Evolutionary conservation across 371 early-diverging fungal genomes (phyloP), one percentile per base, ranked within the genome.

Genomic region (Quaeritorhiza haematococci): DNA sequence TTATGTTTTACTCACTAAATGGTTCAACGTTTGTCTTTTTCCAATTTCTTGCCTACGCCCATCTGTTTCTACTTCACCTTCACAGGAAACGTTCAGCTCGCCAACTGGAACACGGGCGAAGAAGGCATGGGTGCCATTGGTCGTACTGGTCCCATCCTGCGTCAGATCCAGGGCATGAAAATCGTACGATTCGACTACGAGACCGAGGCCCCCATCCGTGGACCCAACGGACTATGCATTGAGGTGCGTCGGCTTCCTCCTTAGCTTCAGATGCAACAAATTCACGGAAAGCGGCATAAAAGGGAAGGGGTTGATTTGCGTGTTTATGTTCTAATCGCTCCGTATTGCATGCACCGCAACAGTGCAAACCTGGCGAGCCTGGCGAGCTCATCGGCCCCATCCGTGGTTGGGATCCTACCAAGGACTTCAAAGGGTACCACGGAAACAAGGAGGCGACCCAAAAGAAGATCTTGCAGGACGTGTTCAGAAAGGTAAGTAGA

Each of bases 391-490:
- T 38, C 38, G n/a, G n/a, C n/a, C 13, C 10, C 13, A n/a, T 38
- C 38, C 13, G n/a, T 38, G 38, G 13, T 38, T 10, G 13, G 38
- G n/a, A 38, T 10, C 13, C n/a, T n/a, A n/a, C 13, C 13, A 38
- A n/a, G 38, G 38, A 13, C 13, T 38, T 38, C n/a, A n/a, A 13
- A 10, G 38, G 38, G 38, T 38, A 38, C n/a, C 38, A 38, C n/a
- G n/a, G n/a, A 13, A 38, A 38, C 47, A 58, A 67, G 15, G 48
- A 55, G 17, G 79, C 74, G 7, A 76, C 81, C 1, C 56, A 62
- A 44, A 79, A 76, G 59, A 83, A 82, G 64, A 59, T 82, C 13
- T 52, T 74, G 21, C 33, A 45, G 21, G 26, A 63, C 56, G 65
- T 68, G 23, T 61, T 64, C 44, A 38, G n/a, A n/a, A 13, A n/a